These are phyloP conservation scores for Globisporangium polare DNA, from an alignment of 352 stramenopile genomes.

Conservation along the genomic window DNA sequence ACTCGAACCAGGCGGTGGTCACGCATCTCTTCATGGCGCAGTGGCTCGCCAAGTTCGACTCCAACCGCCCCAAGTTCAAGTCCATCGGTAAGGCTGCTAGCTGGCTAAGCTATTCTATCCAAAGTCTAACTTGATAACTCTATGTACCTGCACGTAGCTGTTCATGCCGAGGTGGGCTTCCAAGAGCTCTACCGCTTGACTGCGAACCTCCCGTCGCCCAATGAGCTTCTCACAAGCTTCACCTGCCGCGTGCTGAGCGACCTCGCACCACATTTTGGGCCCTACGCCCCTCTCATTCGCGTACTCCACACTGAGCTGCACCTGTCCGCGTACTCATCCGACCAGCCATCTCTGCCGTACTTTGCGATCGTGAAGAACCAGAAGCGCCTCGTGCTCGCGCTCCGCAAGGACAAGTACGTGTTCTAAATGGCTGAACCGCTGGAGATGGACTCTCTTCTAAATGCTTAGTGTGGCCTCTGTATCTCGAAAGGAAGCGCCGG, in stretches of 20 bases:
- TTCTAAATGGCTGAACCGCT: neutral
- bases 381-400: constrained; percentile 42
- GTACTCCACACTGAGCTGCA: constrained; percentile 43
- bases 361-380: constrained; percentile 68
- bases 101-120: neutral
- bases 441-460: too few species aligned
- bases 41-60: constrained; percentile 58
- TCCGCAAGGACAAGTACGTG: constrained; percentile 46
- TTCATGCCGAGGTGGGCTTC: constrained; percentile 64
- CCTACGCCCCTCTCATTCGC: constrained; percentile 37
- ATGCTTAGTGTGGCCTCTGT: neutral
- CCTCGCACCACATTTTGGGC: constrained; percentile 50
- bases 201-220: constrained; percentile 44
- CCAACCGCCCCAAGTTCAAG: constrained; percentile 48
- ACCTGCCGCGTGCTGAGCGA: constrained; percentile 51
- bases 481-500: constrained; percentile 25
- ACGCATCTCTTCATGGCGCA: constrained; percentile 56
- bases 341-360: constrained; percentile 30
- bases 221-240: constrained; percentile 62
- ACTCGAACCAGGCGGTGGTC: constrained; percentile 51
- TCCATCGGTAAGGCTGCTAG: constrained; percentile 41
- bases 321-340: constrained; percentile 37
- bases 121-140: neutral
- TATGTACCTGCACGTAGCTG: constrained; percentile 21
- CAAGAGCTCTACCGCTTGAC: constrained; percentile 58